Conservation (phyloP, 2,329 filamentous ascomycete genomes). For the Cladophialophora carrionii region DNA sequence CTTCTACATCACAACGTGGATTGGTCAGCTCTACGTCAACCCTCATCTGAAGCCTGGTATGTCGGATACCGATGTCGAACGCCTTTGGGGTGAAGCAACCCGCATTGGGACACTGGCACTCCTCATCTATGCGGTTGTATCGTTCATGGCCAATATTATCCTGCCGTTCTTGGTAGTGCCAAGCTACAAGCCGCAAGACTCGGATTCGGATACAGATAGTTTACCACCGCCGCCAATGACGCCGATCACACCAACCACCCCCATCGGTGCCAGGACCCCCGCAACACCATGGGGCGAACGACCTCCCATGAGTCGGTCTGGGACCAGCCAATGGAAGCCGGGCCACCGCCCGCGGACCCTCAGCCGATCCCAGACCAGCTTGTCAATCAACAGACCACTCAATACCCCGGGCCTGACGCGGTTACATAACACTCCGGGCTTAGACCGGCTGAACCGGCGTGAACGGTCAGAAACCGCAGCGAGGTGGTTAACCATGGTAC, state of each 20-base stretch:
- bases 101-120: slow-evolving; percentile 86
- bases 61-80: slow-evolving; percentile 73
- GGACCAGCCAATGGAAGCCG: slow-evolving; percentile 4
- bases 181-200: slow-evolving; percentile 59
- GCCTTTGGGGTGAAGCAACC: slow-evolving; percentile 81
- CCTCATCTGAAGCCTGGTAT: slow-evolving; percentile 79
- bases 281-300: slow-evolving; percentile 22
- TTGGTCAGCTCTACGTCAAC: slow-evolving; percentile 89
- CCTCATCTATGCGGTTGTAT: slow-evolving; percentile 83
- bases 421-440: neutral
- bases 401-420: slow-evolving; percentile 11
- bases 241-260: slow-evolving; percentile 12
- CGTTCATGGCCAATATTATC: slow-evolving; percentile 77
- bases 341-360: slow-evolving; percentile 9
- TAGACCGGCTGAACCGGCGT: slow-evolving; percentile 39
- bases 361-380: slow-evolving; percentile 32
- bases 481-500: slow-evolving; percentile 60
- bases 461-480: neutral
- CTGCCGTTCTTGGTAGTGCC: slow-evolving; percentile 85
- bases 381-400: slow-evolving; percentile 13
- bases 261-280: slow-evolving; percentile 27
- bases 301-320: neutral
- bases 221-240: slow-evolving; percentile 13
- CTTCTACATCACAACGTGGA: slow-evolving; percentile 93
- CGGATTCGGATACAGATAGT: slow-evolving; percentile 17